phyloP scores from a whole-genome alignment of 2,329 filamentous ascomycete genomes.

The Lachnellula hyalina region DNA sequence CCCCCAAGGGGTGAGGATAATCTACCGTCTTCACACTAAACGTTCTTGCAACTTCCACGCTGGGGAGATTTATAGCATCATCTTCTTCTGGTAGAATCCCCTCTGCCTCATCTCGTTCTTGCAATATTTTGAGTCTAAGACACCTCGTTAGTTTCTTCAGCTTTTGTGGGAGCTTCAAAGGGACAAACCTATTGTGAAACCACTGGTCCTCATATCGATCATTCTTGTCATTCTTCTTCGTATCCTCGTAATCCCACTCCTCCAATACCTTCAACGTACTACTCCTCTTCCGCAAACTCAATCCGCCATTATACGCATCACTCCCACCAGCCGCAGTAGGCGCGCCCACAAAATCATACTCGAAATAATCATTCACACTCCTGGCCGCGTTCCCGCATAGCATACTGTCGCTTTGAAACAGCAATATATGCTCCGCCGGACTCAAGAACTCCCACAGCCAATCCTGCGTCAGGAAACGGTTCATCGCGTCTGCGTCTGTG shows the following conservation, averaged over 20 bases:
- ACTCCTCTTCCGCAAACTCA: conserved; percentile 35
- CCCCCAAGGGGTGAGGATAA: conserved; percentile 29
- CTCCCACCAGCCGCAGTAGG: conserved; percentile 25
- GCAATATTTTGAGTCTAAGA: conserved; percentile 19
- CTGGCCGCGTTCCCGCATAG: conserved; percentile 31
- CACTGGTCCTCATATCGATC: conserved; percentile 29
- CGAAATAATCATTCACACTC: conserved; percentile 32
- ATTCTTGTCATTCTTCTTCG: conserved; percentile 13
- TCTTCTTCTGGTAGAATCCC: conserved; percentile 18
- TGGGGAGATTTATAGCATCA: conserved; percentile 25
- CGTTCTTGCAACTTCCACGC: conserved; percentile 25
- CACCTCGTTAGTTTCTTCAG: background rate
- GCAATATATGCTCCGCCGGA: conserved; percentile 31
- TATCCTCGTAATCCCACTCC: conserved; percentile 23
- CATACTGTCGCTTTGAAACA: conserved; percentile 34
- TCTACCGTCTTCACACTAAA: conserved; percentile 30
- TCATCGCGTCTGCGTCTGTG: conserved; percentile 27
- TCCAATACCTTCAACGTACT: conserved; percentile 30
- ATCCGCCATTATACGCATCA: conserved; percentile 33
- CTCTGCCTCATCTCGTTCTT: conserved; percentile 15
- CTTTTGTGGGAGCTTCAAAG: background rate
- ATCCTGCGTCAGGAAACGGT: conserved; percentile 27
- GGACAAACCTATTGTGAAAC: conserved; percentile 24
- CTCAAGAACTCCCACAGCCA: conserved; percentile 34
- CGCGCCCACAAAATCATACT: conserved; percentile 35